These are phyloP conservation scores for Aegilops longissima DNA, from an alignment of 176 grass and related monocot genomes.

Conservation along the genomic window DNA sequence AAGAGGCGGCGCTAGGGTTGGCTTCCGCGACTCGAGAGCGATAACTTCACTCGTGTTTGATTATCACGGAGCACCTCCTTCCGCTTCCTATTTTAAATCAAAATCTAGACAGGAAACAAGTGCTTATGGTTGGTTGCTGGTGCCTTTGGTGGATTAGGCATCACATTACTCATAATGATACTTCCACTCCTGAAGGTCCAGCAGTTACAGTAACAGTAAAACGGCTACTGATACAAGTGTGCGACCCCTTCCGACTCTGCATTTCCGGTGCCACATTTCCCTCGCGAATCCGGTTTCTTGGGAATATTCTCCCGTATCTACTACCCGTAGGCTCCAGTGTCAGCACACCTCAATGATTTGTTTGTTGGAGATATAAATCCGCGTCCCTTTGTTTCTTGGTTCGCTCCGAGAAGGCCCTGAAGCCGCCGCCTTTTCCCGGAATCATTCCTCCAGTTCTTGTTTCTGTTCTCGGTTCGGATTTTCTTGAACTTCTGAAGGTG, in stretches of 20 bases:
- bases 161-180: no score
- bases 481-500: not conserved
- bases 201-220: no score
- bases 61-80: no score
- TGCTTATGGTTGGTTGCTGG: no score
- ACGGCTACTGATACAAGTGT: no score
- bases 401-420: not conserved
- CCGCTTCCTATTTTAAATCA: no score
- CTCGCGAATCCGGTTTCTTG: not conserved
- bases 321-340: not conserved
- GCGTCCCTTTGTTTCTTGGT: not conserved
- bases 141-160: no score
- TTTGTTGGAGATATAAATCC: not conserved
- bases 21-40: no score
- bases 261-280: not conserved
- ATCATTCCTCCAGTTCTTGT: not conserved
- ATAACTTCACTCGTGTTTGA: no score
- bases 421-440: conserved; percentile 8
- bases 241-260: not conserved
- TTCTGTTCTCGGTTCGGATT: not conserved
- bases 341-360: not conserved
- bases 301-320: conserved; percentile 16
- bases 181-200: no score
- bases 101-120: no score
- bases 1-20: no score